Conservation (phyloP, 2,329 filamentous ascomycete species). For the Penicillium verrucosum region DNA sequence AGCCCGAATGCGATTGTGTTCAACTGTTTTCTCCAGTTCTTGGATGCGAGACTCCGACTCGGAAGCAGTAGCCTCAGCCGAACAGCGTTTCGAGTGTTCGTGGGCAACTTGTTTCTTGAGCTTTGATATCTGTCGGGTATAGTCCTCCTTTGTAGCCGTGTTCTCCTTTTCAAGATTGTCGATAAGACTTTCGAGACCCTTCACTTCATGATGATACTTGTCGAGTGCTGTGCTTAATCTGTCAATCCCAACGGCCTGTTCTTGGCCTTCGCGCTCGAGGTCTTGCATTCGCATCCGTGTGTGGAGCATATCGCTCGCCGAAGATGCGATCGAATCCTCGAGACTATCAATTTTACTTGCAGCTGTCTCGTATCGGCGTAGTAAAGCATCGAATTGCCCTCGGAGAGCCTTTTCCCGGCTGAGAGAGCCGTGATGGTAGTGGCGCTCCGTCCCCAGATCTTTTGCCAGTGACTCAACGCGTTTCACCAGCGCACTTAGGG, state of each 20-base stretch:
- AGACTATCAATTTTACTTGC: constrained; percentile 37
- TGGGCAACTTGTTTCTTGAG: constrained; percentile 35
- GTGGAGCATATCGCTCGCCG: constrained; percentile 46
- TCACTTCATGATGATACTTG: constrained; percentile 45
- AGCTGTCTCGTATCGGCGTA: constrained; percentile 38
- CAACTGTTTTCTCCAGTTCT: constrained; percentile 35
- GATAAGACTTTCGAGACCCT: constrained; percentile 43
- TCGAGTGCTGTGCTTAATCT: constrained; percentile 43
- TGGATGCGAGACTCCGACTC: constrained; percentile 36
- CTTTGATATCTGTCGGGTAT: constrained; percentile 30
- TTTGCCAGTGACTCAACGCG: constrained; percentile 37
- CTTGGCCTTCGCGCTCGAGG: constrained; percentile 40
- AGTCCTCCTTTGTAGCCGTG: constrained; percentile 24
- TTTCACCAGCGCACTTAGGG: constrained; percentile 40
- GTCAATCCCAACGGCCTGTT: constrained; percentile 42
- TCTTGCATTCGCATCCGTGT: constrained; percentile 44
- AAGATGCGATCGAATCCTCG: constrained; percentile 40
- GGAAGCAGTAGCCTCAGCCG: constrained; percentile 36
- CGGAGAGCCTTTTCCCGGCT: constrained; percentile 41
- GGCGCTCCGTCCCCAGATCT: constrained; percentile 34
- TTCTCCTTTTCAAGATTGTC: constrained; percentile 42
- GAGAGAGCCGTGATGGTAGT: constrained; percentile 32
- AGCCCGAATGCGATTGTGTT: constrained; percentile 34
- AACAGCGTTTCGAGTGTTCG: constrained; percentile 33
- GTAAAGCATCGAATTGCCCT: constrained; percentile 45